Percentiles rank a stretch among this genome's conserved stretches.
These are phyloP conservation scores for Rhizophagus prolifer DNA, from an alignment of 192 early-diverging fungal species.

Conservation along the genomic window DNA sequence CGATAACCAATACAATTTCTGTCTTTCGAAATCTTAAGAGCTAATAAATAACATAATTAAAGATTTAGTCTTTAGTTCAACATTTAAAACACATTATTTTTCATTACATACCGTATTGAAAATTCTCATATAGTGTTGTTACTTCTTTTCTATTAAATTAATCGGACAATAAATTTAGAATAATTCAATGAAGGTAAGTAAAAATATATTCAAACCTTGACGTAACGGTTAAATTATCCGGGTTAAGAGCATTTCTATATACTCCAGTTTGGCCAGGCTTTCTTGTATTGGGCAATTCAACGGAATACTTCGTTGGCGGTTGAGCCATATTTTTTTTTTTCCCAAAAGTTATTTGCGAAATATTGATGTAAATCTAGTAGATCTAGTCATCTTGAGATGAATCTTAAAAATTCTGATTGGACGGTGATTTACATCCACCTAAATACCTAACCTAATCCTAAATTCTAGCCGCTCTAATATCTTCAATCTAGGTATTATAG, in stretches of 20 bases:
- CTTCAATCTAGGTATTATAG: no score
- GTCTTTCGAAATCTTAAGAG: conserved; percentile 52
- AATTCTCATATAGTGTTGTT: conserved; percentile 39
- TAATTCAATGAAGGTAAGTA: neutral
- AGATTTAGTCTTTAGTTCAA: neutral
- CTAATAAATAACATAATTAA: conserved; percentile 31
- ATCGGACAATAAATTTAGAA: neutral
- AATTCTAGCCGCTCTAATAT: no score
- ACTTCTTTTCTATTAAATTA: conserved; percentile 12
- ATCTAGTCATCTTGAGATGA: no score
- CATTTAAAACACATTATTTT: neutral
- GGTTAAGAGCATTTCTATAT: conserved; percentile 36
- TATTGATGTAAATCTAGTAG: no score
- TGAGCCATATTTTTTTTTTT: neutral
- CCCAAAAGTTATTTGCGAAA: no score
- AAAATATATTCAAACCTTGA: neutral
- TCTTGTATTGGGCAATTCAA: conserved; percentile 49
- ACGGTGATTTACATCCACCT: no score
- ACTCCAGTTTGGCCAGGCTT: conserved; percentile 54
- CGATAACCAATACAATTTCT: conserved; percentile 67
- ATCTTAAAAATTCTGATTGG: no score
- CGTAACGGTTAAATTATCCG: conserved; percentile 19
- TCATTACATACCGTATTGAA: conserved; percentile 29
- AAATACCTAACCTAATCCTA: no score
- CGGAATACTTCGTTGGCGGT: conserved; percentile 2